phyloP scores from a whole-genome alignment of 2,329 filamentous ascomycete genomes.

The Venturia pyrina region DNA sequence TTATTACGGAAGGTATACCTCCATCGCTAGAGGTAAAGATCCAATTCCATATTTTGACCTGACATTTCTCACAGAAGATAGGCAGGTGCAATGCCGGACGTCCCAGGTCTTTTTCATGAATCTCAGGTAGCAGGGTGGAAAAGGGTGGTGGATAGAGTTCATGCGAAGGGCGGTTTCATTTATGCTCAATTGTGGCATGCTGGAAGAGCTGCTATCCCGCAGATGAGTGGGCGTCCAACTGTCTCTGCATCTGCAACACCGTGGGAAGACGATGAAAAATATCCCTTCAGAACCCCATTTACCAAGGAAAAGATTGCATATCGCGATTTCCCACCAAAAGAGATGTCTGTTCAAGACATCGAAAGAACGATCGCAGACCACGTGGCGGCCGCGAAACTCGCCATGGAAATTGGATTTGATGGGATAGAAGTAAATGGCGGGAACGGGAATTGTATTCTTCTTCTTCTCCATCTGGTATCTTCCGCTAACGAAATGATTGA shows the following conservation, averaged over 20 bases:
- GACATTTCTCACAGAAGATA: not conserved
- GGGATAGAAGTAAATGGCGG: constrained; percentile 46
- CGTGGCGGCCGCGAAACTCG: constrained; percentile 34
- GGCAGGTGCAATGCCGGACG: constrained; percentile 37
- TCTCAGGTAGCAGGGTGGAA: constrained; percentile 52
- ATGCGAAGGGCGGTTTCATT: constrained; percentile 51
- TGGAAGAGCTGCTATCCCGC: constrained; percentile 43
- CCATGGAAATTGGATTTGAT: constrained; percentile 46
- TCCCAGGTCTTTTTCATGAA: constrained; percentile 48
- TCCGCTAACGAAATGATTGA: not conserved
- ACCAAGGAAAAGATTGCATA: constrained; percentile 23
- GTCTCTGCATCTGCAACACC: not conserved
- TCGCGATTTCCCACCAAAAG: constrained; percentile 23
- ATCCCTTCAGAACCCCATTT: constrained; percentile 14
- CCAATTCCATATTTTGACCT: not conserved
- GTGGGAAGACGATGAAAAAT: constrained; percentile 1
- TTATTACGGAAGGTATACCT: constrained; percentile 50
- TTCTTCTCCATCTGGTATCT: not conserved
- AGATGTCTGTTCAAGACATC: constrained; percentile 31
- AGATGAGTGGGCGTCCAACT: constrained; percentile 12
- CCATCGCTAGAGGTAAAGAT: constrained; percentile 31
- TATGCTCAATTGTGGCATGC: constrained; percentile 53
- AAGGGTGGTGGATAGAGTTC: constrained; percentile 50
- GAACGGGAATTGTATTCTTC: constrained; percentile 42
- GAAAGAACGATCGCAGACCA: constrained; percentile 27